phyloP scores from a whole-genome alignment of 768 basidiomycete genomes.

The Hydnum rufescens region DNA sequence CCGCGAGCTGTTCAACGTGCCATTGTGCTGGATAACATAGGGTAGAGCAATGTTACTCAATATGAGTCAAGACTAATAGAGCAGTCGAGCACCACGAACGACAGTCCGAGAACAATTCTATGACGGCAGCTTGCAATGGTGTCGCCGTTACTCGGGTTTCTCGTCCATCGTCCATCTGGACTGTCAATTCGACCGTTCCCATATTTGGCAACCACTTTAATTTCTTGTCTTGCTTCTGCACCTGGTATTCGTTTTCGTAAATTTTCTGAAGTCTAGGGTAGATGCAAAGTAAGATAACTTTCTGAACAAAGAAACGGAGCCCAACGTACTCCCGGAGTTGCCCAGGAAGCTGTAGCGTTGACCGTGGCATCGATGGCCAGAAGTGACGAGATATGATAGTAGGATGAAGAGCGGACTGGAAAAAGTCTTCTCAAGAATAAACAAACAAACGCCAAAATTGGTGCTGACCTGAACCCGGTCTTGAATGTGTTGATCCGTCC shows the following conservation, averaged over 20 bases:
- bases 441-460: constrained; percentile 1
- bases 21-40: constrained; percentile 19
- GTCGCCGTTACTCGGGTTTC: constrained; percentile 53
- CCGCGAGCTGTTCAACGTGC: constrained; percentile 48
- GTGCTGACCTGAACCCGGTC: constrained; percentile 39
- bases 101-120: constrained; percentile 65
- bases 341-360: constrained; percentile 51
- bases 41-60: neutral
- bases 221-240: constrained; percentile 82
- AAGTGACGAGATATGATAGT: constrained; percentile 86
- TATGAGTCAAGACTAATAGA: neutral
- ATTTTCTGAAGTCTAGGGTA: constrained; percentile 48
- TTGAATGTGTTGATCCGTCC: constrained; percentile 77
- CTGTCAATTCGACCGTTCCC: constrained; percentile 60
- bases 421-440: neutral
- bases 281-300: neutral
- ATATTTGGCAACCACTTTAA: constrained; percentile 80
- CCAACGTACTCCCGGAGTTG: constrained; percentile 55
- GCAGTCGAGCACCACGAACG: constrained; percentile 24
- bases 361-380: constrained; percentile 68
- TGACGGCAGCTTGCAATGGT: constrained; percentile 78
- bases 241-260: constrained; percentile 59
- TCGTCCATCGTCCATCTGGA: constrained; percentile 61
- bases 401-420: constrained; percentile 57
- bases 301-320: neutral